Evolutionary conservation across 306 rosid species (phyloP).

Genomic region (Rosa lucieae): DNA sequence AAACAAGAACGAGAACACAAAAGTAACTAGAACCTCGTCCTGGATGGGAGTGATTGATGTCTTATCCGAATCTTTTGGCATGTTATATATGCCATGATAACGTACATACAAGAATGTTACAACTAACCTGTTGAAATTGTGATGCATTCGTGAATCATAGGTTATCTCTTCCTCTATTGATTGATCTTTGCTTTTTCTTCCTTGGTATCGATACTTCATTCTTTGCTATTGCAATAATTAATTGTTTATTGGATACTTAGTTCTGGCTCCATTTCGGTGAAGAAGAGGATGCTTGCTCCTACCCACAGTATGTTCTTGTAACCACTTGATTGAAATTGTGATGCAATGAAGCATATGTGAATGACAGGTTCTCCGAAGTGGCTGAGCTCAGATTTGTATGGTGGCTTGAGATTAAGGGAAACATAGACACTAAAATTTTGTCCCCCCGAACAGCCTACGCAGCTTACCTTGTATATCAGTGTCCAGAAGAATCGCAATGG

Average conservation of each 20-base stretch:
- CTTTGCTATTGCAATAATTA: neutral
- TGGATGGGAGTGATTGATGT: neutral
- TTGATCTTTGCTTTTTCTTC: neutral
- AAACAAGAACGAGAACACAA: neutral
- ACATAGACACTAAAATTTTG: slow-evolving; percentile 17
- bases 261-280: neutral
- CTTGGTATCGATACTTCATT: neutral
- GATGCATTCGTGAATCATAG: neutral
- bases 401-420: slow-evolving; percentile 32
- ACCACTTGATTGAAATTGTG: neutral
- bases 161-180: neutral
- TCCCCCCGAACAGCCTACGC: slow-evolving; percentile 28
- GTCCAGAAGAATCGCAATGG: neutral
- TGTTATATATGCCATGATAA: too few relatives aligned
- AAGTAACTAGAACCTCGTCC: neutral
- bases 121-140: neutral
- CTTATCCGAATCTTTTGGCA: neutral
- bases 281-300: neutral
- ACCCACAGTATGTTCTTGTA: too few relatives aligned
- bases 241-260: neutral
- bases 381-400: slow-evolving; percentile 13
- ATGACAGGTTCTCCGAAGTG: slow-evolving; percentile 27
- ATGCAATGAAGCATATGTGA: neutral
- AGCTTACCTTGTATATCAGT: slow-evolving; percentile 29
- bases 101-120: neutral